Base-by-base conservation (phyloP, 2,329 filamentous ascomycete genomes). In the Colletotrichum nymphaeae region DNA sequence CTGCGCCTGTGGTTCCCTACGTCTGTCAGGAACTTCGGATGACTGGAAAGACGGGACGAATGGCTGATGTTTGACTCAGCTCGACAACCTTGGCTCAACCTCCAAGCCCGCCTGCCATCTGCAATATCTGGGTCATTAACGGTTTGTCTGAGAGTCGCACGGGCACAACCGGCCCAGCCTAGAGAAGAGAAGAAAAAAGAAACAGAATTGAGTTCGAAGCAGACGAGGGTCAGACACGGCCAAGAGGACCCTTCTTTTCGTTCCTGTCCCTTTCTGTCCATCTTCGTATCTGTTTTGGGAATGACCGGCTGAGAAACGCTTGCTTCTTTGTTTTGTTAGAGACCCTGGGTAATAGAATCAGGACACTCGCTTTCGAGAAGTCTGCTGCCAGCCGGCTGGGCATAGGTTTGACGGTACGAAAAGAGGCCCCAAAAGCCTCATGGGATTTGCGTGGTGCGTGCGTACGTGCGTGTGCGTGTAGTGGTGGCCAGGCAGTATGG, bases 191-290 rank as follows among this genome's bases (percentile, higher is more conserved):
- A 49, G 26, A 59, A 69, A 64, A 60, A 49, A 32, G 55, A 69
- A 65, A 56, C 32, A 32, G 64, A 28, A 8, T 59, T 30, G n/a
- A 22, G 52, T 24, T 9, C 30, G 19, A 42, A 32, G 24, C 22
- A 52, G 55, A 49, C 22, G 28, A 56, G 59, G 37, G 16, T 46
- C 35, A 49, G 62, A 66, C 49, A 28, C 24, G 30, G 70, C 56
- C 67, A 65, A 70, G 60, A 65, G 28, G 67, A 65, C 55, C 67
- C 67, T 70, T 66, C 56, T 70, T 73, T 73, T 65, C 59, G 28
- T 19, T 46, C n/a, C 37, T 73, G 53, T 62, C 60, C 67, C n/a
- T 28, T 49, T 73, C 26, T 19, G 67, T 26, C 52, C n/a, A 22
- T 12, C 26, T 19, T 62, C 26, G 26, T n/a, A 6, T 57, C 67